Percentiles rank a stretch among this genome's conserved stretches.
Conservation (phyloP, 768 basidiomycete species). For the Pleurotus tuber-regium region DNA sequence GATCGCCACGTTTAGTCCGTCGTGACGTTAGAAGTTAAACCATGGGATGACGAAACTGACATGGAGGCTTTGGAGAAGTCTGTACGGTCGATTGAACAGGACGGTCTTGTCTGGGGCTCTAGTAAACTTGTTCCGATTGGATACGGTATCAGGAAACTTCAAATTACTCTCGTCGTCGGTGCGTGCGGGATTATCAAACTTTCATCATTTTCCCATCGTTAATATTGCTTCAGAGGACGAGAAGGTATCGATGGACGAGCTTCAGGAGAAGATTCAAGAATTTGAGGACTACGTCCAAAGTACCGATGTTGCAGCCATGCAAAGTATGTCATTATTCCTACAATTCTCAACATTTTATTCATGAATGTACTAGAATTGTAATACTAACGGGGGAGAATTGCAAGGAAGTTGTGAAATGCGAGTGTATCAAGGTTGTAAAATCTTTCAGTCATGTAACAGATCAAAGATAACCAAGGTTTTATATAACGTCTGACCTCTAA, state of each 20-base stretch:
- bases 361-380: neutral
- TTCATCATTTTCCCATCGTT: neutral
- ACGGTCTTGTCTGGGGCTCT: slow-evolving; percentile 94
- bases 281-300: slow-evolving; percentile 91
- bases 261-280: slow-evolving; percentile 87
- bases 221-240: slow-evolving; percentile 74
- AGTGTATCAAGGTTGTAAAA: slow-evolving; percentile 8
- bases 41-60: slow-evolving; percentile 99
- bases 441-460: neutral
- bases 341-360: slow-evolving; percentile 1
- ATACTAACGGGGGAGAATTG: slow-evolving; percentile 23
- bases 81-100: slow-evolving; percentile 84
- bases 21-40: slow-evolving; percentile 97
- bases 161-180: slow-evolving; percentile 61
- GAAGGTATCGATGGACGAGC: slow-evolving; percentile 86
- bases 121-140: slow-evolving; percentile 92
- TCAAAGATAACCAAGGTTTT: neutral
- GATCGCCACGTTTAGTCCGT: slow-evolving; percentile 62
- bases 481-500: neutral
- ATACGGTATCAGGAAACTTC: slow-evolving; percentile 91
- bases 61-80: slow-evolving; percentile 82
- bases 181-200: slow-evolving; percentile 20
- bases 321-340: slow-evolving; percentile 55
- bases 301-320: slow-evolving; percentile 90
- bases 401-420: slow-evolving; percentile 1